A percentile compares a stretch with the other conserved stretches of the same genome.
These are phyloP conservation scores for Yamadazyma endophytica DNA, from an alignment of 805 yeast genomes.

Conservation along the genomic window DNA sequence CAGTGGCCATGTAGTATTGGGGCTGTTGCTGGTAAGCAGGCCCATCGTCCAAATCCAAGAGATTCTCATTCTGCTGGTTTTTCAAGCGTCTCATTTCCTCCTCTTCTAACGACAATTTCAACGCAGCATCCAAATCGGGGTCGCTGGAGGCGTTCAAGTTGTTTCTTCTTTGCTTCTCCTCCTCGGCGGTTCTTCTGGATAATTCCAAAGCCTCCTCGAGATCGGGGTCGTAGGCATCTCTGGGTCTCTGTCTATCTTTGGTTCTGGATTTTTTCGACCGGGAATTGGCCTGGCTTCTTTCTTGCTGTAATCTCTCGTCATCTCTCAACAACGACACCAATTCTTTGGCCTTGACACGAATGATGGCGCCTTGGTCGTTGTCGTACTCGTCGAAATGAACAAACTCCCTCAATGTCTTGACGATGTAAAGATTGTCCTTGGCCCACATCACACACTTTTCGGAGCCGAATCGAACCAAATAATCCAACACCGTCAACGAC, in stretches of 20 bases:
- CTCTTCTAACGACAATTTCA: slow-evolving; percentile 70
- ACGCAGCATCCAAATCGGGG: slow-evolving; percentile 64
- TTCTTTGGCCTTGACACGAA: slow-evolving; percentile 85
- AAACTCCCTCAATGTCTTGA: slow-evolving; percentile 89
- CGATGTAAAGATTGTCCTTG: slow-evolving; percentile 78
- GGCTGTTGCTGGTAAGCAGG: slow-evolving; percentile 16
- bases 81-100: slow-evolving; percentile 59
- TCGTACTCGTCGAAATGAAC: slow-evolving; percentile 75
- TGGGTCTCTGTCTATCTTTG: slow-evolving; percentile 2
- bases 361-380: slow-evolving; percentile 82
- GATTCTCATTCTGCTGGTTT: slow-evolving; percentile 40
- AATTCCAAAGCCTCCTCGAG: slow-evolving; percentile 76
- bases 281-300: slow-evolving; percentile 41
- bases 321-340: slow-evolving; percentile 75
- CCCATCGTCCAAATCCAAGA: slow-evolving; percentile 51
- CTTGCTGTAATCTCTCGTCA: slow-evolving; percentile 73
- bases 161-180: slow-evolving; percentile 55
- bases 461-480: slow-evolving; percentile 77
- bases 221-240: slow-evolving; percentile 63
- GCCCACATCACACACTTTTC: slow-evolving; percentile 92
- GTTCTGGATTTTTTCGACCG: slow-evolving; percentile 18
- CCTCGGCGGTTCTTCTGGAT: slow-evolving; percentile 77
- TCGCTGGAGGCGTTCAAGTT: slow-evolving; percentile 44
- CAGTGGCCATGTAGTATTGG: slow-evolving; percentile 40
- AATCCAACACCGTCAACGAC: slow-evolving; percentile 84